These are phyloP conservation scores for Nannochloris sp. DNA, from an alignment of 139 green algal genomes.

Conservation along the genomic window DNA sequence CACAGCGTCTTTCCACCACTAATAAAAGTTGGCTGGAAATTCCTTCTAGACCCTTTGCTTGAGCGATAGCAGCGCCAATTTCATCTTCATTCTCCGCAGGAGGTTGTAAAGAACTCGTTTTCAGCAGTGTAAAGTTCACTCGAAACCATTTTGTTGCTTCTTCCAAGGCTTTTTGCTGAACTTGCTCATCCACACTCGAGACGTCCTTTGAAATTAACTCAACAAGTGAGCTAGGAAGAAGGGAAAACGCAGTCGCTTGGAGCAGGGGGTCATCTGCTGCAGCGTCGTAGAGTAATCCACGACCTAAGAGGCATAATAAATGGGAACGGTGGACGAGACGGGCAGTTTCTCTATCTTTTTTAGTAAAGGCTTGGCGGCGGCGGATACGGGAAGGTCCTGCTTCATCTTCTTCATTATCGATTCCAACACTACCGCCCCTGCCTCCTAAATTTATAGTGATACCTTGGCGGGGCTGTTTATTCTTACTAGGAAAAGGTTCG, in stretches of 20 bases:
- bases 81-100: background rate
- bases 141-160: background rate
- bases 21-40: conserved; percentile 1
- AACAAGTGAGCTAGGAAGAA: background rate
- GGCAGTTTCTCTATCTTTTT: conserved; percentile 32
- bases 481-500: too few species aligned
- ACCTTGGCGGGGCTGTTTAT: too few species aligned
- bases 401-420: background rate
- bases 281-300: conserved; percentile 39
- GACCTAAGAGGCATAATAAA: conserved; percentile 59
- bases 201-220: background rate
- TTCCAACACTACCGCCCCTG: background rate
- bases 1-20: conserved; percentile 4
- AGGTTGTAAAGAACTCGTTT: background rate
- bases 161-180: background rate
- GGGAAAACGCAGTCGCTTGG: conserved; percentile 35
- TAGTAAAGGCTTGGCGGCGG: conserved; percentile 2
- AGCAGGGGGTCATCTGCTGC: conserved; percentile 44
- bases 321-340: conserved; percentile 47
- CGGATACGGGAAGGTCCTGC: too few species aligned
- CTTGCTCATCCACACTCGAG: background rate
- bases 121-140: background rate
- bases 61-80: background rate
- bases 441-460: background rate
- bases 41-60: background rate